phyloP scores from a whole-genome alignment of 1,139 yeast species.

The Yamadazyma atlantica region DNA sequence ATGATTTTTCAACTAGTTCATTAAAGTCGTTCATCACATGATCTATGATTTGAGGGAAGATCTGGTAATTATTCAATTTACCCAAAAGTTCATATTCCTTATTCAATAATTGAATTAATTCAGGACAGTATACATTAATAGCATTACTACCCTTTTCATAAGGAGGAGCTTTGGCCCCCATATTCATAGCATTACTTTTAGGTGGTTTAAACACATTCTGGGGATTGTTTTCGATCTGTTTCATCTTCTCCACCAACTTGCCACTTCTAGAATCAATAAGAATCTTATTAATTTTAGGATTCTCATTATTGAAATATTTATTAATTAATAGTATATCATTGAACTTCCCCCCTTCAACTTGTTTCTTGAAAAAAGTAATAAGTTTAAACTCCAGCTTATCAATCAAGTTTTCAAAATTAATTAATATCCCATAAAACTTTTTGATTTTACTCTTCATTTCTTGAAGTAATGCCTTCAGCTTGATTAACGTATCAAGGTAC shows the following conservation, averaged over 20 bases:
- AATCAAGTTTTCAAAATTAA: slow-evolving; percentile 46
- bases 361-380: slow-evolving; percentile 32
- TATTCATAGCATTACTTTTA: neutral
- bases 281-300: slow-evolving; percentile 37
- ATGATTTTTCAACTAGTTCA: slow-evolving; percentile 16
- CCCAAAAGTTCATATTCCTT: slow-evolving; percentile 44
- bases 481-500: slow-evolving; percentile 38
- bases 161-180: slow-evolving; percentile 41
- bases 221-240: slow-evolving; percentile 20
- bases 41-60: slow-evolving; percentile 24
- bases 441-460: slow-evolving; percentile 41
- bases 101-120: slow-evolving; percentile 48
- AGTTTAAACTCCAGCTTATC: slow-evolving; percentile 46
- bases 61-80: slow-evolving; percentile 15
- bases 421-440: slow-evolving; percentile 49
- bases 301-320: slow-evolving; percentile 39
- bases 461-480: slow-evolving; percentile 30
- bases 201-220: slow-evolving; percentile 11
- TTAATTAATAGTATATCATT: slow-evolving; percentile 33
- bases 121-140: slow-evolving; percentile 53
- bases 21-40: slow-evolving; percentile 24
- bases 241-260: slow-evolving; percentile 44
- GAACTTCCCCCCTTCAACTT: slow-evolving; percentile 17
- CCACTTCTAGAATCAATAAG: slow-evolving; percentile 48
- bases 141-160: slow-evolving; percentile 67